Evolutionary conservation across 352 stramenopile genomes (phyloP).

Genomic region (Phytophthora tentaculata): DNA sequence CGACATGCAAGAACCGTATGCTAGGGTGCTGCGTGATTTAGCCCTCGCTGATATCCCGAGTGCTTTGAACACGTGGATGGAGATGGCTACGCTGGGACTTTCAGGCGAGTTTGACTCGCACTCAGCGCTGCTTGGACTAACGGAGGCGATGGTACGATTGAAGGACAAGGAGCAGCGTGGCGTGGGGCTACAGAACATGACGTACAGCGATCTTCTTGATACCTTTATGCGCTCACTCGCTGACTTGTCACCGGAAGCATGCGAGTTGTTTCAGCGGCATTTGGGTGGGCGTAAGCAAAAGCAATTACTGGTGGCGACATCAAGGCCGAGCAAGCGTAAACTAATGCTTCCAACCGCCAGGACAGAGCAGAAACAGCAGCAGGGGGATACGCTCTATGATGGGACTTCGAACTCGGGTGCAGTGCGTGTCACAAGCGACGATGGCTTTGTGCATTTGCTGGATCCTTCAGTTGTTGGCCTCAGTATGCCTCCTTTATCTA

Average conservation of each 20-base stretch:
- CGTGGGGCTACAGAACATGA: constrained; percentile 86
- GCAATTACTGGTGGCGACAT: constrained; percentile 30
- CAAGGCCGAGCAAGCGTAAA: constrained; percentile 44
- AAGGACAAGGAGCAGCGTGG: constrained; percentile 82
- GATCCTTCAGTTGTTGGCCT: constrained; percentile 42
- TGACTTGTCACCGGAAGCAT: constrained; percentile 62
- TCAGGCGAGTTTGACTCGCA: constrained; percentile 64
- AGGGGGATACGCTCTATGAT: constrained; percentile 33
- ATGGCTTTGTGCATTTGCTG: constrained; percentile 47
- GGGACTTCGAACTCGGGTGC: constrained; percentile 6
- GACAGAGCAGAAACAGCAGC: constrained; percentile 27
- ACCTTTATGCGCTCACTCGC: constrained; percentile 69
- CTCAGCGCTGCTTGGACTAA: constrained; percentile 63
- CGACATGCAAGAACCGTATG: constrained; percentile 61
- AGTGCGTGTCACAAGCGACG: constrained; percentile 20
- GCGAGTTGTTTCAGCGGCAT: constrained; percentile 76
- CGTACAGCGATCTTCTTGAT: constrained; percentile 69
- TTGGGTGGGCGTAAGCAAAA: constrained; percentile 69
- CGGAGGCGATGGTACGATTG: constrained; percentile 74
- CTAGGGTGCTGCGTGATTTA: constrained; percentile 58
- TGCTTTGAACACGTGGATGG: constrained; percentile 65
- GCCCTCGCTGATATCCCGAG: constrained; percentile 54
- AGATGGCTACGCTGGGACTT: constrained; percentile 75
- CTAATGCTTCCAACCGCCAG: constrained; percentile 7
- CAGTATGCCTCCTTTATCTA: constrained; percentile 55